These are phyloP conservation scores for Aegilops longissima DNA, from an alignment of 176 grass and related monocot genomes.

Conservation along the genomic window DNA sequence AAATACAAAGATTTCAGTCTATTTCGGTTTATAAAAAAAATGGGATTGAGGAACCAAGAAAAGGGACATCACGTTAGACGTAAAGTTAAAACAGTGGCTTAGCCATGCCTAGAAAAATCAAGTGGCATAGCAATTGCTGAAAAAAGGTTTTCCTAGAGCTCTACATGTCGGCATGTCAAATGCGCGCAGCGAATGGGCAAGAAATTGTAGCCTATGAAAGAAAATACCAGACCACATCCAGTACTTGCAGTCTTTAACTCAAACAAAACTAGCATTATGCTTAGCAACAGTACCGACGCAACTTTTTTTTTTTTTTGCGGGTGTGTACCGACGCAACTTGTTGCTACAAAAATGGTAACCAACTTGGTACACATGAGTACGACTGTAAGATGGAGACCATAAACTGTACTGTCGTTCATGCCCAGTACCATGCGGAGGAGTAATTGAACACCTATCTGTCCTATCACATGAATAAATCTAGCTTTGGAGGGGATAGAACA, in stretches of 20 bases:
- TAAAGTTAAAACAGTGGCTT: background rate
- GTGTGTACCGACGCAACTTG: background rate
- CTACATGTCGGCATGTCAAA: background rate
- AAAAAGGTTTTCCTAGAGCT: background rate
- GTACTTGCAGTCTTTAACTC: background rate
- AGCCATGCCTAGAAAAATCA: background rate
- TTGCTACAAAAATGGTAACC: background rate
- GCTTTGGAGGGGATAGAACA: background rate
- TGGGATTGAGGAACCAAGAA: slow-evolving; percentile 22
- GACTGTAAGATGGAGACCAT: background rate
- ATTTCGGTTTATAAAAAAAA: background rate
- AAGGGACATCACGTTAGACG: background rate
- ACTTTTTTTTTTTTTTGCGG: background rate
- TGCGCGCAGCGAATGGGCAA: background rate
- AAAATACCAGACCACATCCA: background rate
- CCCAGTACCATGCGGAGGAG: background rate
- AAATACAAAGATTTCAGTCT: background rate
- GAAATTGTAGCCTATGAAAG: background rate
- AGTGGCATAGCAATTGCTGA: slow-evolving; percentile 1
- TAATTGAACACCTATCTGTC: background rate
- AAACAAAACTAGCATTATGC: background rate
- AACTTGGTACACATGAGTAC: background rate
- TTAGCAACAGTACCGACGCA: background rate
- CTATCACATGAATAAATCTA: background rate
- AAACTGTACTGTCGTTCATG: background rate